These are phyloP conservation scores for Edaphochlamys debaryana DNA, from an alignment of 139 green algal genomes.

Conservation along the genomic window DNA sequence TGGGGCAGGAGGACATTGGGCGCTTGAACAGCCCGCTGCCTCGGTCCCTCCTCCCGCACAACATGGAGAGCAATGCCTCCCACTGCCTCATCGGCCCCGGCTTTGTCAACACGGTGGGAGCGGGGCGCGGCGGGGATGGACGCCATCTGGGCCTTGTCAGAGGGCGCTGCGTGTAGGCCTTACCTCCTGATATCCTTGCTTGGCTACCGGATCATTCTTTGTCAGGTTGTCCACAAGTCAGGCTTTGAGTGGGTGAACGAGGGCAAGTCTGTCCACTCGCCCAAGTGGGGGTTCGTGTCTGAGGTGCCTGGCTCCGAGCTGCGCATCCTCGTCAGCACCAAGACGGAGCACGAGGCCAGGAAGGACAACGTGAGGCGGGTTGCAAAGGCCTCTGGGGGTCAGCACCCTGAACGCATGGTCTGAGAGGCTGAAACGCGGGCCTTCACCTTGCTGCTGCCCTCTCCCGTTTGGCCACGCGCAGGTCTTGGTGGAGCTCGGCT, in stretches of 20 bases:
- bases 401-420: too few species aligned
- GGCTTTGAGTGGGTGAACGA: slow-evolving; percentile 43
- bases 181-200: too few species aligned
- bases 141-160: too few species aligned
- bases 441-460: neutral
- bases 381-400: too few species aligned
- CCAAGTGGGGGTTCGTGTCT: slow-evolving; percentile 41
- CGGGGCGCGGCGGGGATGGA: too few species aligned
- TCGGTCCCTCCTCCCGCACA: slow-evolving; percentile 10
- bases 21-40: slow-evolving; percentile 4
- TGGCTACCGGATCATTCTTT: too few species aligned
- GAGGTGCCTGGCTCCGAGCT: neutral
- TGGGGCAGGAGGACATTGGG: neutral
- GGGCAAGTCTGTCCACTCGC: slow-evolving; percentile 3
- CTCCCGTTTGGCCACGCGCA: neutral
- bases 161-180: too few species aligned
- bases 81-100: slow-evolving; percentile 21
- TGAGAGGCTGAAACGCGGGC: too few species aligned
- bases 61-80: neutral
- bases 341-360: too few species aligned
- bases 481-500: slow-evolving; percentile 22
- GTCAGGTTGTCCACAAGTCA: neutral
- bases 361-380: too few species aligned
- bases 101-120: slow-evolving; percentile 21
- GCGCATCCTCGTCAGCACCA: slow-evolving; percentile 40